These are phyloP conservation scores for Bretschneidera sinensis DNA, from an alignment of 345 rosid genomes.

Conservation along the genomic window DNA sequence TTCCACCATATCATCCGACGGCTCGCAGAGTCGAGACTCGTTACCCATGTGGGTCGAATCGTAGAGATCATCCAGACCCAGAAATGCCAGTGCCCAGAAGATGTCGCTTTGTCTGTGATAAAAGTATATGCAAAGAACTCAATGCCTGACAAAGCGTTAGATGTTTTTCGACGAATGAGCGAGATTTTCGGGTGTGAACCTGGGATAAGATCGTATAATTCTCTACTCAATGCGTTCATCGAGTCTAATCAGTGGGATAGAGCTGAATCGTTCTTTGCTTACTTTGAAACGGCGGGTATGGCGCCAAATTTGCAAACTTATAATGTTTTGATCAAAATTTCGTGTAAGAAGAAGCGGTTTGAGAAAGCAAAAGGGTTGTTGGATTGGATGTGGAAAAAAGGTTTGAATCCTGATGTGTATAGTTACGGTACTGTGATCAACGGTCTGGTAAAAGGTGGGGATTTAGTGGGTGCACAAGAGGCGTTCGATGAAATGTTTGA, in stretches of 20 bases:
- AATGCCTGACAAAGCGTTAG: slow-evolving; percentile 58
- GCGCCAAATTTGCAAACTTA: slow-evolving; percentile 67
- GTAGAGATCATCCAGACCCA: too few relatives aligned
- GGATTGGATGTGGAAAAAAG: slow-evolving; percentile 53
- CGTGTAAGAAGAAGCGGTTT: slow-evolving; percentile 58
- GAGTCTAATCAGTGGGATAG: slow-evolving; percentile 50
- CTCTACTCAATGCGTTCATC: slow-evolving; percentile 57
- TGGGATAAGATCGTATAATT: slow-evolving; percentile 63
- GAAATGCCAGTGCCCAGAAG: too few relatives aligned
- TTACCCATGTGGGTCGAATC: too few relatives aligned
- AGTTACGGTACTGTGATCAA: slow-evolving; percentile 59
- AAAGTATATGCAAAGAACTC: slow-evolving; percentile 60
- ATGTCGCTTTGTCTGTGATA: slow-evolving; percentile 58
- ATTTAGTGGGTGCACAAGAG: slow-evolving; percentile 45
- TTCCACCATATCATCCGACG: slow-evolving; percentile 82
- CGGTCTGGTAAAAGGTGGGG: slow-evolving; percentile 49
- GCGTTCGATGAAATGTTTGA: slow-evolving; percentile 82
- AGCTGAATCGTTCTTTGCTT: slow-evolving; percentile 49
- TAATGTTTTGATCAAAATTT: slow-evolving; percentile 70
- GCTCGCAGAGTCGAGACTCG: too few relatives aligned
- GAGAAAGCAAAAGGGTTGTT: slow-evolving; percentile 49
- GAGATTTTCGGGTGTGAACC: slow-evolving; percentile 70
- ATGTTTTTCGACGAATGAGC: slow-evolving; percentile 54
- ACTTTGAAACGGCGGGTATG: slow-evolving; percentile 42
- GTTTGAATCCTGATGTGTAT: slow-evolving; percentile 50